Evolutionary conservation across 2,329 filamentous ascomycete genomes (phyloP).

Genomic region (Trichoderma semiorbis): DNA sequence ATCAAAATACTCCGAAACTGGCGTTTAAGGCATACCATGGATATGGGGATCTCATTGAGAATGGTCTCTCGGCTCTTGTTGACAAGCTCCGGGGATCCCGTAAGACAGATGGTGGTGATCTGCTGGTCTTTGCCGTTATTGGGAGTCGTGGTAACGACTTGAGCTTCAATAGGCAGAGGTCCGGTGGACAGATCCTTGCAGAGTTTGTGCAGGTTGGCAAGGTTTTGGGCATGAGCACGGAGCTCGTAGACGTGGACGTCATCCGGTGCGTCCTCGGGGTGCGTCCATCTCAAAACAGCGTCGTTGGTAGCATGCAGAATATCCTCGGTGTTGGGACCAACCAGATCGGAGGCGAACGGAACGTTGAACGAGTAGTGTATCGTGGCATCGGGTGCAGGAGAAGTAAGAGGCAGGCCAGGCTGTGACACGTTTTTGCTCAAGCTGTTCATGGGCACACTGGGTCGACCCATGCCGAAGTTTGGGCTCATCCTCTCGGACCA

Average conservation of each 20-base stretch:
- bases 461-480: constrained; percentile 62
- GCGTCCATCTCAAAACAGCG: constrained; percentile 88
- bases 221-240: constrained; percentile 86
- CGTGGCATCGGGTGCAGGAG: constrained; percentile 68
- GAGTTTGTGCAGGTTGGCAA: constrained; percentile 72
- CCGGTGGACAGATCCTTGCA: constrained; percentile 78
- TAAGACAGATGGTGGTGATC: constrained; percentile 86
- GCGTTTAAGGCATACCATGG: constrained; percentile 65
- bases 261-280: constrained; percentile 81
- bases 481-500: constrained; percentile 68
- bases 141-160: constrained; percentile 77
- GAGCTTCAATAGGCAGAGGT: constrained; percentile 71
- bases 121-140: constrained; percentile 64
- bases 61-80: constrained; percentile 87
- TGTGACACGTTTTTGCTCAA: constrained; percentile 55
- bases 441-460: constrained; percentile 53
- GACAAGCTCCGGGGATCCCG: constrained; percentile 81
- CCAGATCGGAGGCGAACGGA: constrained; percentile 87
- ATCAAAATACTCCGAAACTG: background rate
- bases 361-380: constrained; percentile 97
- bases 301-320: constrained; percentile 88
- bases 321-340: constrained; percentile 89
- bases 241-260: constrained; percentile 82
- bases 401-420: constrained; percentile 55
- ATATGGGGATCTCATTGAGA: constrained; percentile 86